These are phyloP conservation scores for Ramularia endophylla DNA, from an alignment of 2,329 filamentous ascomycete species.

Conservation along the genomic window DNA sequence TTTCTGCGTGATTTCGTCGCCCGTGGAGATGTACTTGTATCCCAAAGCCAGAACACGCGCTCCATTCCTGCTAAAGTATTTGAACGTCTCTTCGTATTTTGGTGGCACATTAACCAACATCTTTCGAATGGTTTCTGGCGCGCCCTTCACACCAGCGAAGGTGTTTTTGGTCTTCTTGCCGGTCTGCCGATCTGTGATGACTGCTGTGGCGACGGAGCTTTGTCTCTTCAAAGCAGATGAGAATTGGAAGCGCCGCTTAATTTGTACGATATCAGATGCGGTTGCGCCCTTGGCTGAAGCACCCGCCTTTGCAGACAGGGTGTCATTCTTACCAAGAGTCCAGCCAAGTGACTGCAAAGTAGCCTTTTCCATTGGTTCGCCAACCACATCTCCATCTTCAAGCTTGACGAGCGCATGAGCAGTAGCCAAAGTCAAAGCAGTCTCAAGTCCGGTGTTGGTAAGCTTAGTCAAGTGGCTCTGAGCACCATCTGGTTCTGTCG, in stretches of 20 bases:
- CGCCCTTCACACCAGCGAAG: slow-evolving; percentile 93
- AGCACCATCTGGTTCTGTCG: slow-evolving; percentile 67
- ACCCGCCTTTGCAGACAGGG: slow-evolving; percentile 63
- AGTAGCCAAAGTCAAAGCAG: slow-evolving; percentile 86
- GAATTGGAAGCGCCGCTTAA: slow-evolving; percentile 97
- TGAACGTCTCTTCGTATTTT: slow-evolving; percentile 96
- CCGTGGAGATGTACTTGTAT: slow-evolving; percentile 82
- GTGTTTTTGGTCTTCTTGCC: slow-evolving; percentile 75
- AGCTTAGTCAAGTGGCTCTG: slow-evolving; percentile 73
- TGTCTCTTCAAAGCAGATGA: slow-evolving; percentile 94
- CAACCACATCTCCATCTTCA: slow-evolving; percentile 94
- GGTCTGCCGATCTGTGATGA: slow-evolving; percentile 63
- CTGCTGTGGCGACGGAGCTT: slow-evolving; percentile 83
- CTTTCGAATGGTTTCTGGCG: slow-evolving; percentile 91
- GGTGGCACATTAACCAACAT: slow-evolving; percentile 79
- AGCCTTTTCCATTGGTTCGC: slow-evolving; percentile 98
- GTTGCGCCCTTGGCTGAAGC: slow-evolving; percentile 36
- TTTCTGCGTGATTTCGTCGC: slow-evolving; percentile 72
- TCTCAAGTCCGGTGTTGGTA: slow-evolving; percentile 66
- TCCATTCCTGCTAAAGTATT: slow-evolving; percentile 94
- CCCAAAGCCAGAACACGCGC: slow-evolving; percentile 89
- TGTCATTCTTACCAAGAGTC: slow-evolving; percentile 86
- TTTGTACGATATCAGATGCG: slow-evolving; percentile 72
- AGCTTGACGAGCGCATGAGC: slow-evolving; percentile 94
- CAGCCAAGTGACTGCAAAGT: slow-evolving; percentile 85